Conservation (phyloP, 345 rosid genomes). For the Toxicodendron radicans region DNA sequence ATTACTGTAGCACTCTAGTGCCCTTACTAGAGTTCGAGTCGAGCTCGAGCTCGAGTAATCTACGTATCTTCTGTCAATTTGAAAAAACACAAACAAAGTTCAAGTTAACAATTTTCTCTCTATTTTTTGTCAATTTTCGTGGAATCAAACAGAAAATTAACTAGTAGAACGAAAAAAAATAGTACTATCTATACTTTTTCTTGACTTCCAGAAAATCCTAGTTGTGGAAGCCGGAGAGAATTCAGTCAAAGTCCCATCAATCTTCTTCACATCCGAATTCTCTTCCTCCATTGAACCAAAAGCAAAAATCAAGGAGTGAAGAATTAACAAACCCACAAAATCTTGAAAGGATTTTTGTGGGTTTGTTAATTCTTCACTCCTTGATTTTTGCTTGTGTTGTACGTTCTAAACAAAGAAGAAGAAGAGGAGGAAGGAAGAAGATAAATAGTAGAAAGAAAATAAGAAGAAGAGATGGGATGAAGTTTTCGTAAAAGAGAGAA, state of each 20-base stretch:
- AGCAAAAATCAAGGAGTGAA: not conserved
- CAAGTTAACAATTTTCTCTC: not conserved
- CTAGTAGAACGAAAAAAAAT: slow-evolving; percentile 5
- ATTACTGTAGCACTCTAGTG: no score
- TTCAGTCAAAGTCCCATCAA: slow-evolving; percentile 50
- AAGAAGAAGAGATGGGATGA: no score
- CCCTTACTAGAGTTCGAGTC: no score
- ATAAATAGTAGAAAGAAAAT: no score
- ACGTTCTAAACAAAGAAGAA: no score
- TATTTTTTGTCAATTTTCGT: not conserved
- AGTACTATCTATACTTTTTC: slow-evolving; percentile 62
- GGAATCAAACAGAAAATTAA: not conserved
- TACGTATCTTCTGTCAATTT: no score
- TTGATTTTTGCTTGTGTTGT: no score
- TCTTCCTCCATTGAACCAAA: slow-evolving; percentile 35
- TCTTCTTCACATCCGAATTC: slow-evolving; percentile 9
- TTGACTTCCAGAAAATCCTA: slow-evolving; percentile 74
- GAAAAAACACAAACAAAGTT: not conserved
- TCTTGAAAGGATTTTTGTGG: no score
- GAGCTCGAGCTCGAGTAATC: no score
- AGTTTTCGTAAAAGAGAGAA: no score
- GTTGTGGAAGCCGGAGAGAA: slow-evolving; percentile 72
- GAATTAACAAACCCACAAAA: not conserved
- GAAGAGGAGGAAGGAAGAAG: no score
- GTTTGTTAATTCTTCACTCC: no score